Evolutionary conservation across 2,329 filamentous ascomycete species (phyloP), one percentile per base, ranked within the genome.

Genomic region (Colletotrichum plurivorum): DNA sequence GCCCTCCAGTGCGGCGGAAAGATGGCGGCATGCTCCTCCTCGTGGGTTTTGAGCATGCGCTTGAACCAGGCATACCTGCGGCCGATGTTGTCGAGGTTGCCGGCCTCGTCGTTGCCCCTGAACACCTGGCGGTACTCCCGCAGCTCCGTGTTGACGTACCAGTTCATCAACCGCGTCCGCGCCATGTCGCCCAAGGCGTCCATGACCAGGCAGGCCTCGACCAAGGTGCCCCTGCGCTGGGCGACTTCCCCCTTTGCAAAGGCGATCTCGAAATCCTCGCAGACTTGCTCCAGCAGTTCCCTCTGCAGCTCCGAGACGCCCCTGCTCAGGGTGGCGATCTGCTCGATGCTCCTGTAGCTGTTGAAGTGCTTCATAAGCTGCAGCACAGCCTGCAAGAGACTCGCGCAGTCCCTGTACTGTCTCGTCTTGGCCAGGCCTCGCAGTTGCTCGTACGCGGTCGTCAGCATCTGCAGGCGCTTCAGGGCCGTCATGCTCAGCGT

Each of bases 331-430:
- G 93, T 93, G 31, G 96, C 96, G 78, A 99, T 98, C 85, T 99
- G 96, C 78, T 98, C 95, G 74, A 99, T 98, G 75, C 94, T 97
- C 68, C 96, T 88, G 80, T 98, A 99, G 80, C 94, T 97, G 83
- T 97, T 97, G 69, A 99, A 99, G 82, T 99, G 95, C 73, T 93
- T 93, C 93, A 98, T 98, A 53, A 99, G 90, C 87, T 99, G 96
- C 67, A 99, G 89, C 39, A 99, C 96, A 10, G 96, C 96, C 83
- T 97, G 94, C 66, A 99, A 85, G 69, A 99, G 86, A 75, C 97
- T 94, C 16, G 95, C 95, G 78, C 96, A 98, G 79, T 99, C 96
- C 72, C 94, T 88, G 79, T 99, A 99, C 80, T 99, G 96, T 65
- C 95, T 87, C 43, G 93, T 92, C 80, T 93, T 93, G 73, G 93